Percentiles rank a stretch among this genome's conserved stretches.
Evolutionary conservation across 2,329 filamentous ascomycete species (phyloP).

Genomic region (Microcera coccophila): DNA sequence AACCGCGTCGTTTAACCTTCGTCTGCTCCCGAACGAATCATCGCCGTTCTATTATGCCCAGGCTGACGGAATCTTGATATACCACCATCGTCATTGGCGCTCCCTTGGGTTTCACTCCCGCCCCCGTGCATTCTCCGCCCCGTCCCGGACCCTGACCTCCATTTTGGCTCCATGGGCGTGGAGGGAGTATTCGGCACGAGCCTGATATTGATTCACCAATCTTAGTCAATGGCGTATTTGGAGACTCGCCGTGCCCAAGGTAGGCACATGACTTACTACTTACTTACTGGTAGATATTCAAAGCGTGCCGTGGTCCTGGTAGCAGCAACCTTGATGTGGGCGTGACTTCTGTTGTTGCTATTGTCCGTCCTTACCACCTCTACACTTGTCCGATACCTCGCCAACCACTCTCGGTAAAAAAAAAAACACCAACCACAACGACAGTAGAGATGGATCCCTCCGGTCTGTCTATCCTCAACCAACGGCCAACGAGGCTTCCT

Average conservation of each 20-base stretch:
- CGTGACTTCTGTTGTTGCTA: constrained; percentile 12
- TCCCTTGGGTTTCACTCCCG: constrained; percentile 4
- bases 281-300: constrained; percentile 21
- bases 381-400: constrained; percentile 1
- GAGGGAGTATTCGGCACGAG: constrained; percentile 20
- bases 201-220: constrained; percentile 28
- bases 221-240: constrained; percentile 25
- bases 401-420: constrained; percentile 1
- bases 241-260: constrained; percentile 15
- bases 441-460: constrained; percentile 23
- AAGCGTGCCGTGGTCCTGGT: constrained; percentile 24
- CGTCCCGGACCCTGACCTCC: constrained; percentile 19
- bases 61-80: constrained; percentile 21
- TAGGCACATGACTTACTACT: constrained; percentile 23
- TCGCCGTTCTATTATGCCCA: constrained; percentile 19
- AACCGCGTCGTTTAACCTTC: constrained; percentile 18
- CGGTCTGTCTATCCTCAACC: constrained; percentile 45
- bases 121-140: constrained; percentile 6
- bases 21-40: constrained; percentile 22
- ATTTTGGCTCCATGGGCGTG: constrained; percentile 12
- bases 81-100: constrained; percentile 21
- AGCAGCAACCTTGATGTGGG: constrained; percentile 5
- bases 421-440: constrained; percentile 1
- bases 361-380: constrained; percentile 8
- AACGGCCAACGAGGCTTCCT: constrained; percentile 36